phyloP scores from a whole-genome alignment of 495 filamentous ascomycete species.

The Penicillium bialowiezense region DNA sequence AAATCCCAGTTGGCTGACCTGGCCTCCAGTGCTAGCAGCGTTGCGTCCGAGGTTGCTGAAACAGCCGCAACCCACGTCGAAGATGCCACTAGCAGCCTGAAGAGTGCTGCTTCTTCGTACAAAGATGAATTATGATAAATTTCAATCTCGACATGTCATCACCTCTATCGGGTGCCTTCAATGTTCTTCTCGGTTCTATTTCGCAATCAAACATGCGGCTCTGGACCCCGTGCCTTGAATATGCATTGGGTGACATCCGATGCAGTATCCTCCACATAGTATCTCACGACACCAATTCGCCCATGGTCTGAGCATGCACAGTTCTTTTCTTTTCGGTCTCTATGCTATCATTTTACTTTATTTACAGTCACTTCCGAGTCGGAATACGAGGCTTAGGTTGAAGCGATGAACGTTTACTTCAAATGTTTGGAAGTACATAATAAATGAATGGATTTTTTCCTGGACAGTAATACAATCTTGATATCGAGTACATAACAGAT shows the following conservation, averaged over 20 bases:
- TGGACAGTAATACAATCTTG: no score
- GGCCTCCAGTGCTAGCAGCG: conserved; percentile 33
- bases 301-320: conserved; percentile 26
- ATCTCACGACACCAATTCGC: conserved; percentile 30
- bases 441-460: conserved; percentile 7
- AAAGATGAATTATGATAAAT: conserved; percentile 58
- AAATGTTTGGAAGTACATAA: conserved; percentile 25
- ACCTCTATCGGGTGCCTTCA: conserved; percentile 12
- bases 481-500: no score
- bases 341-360: background rate
- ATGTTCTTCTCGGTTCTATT: conserved; percentile 6
- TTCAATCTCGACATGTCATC: background rate
- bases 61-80: conserved; percentile 46
- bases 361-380: background rate
- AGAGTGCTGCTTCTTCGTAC: conserved; percentile 20
- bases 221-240: conserved; percentile 6
- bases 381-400: conserved; percentile 1
- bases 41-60: conserved; percentile 37
- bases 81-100: conserved; percentile 36
- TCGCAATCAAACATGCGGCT: conserved; percentile 6
- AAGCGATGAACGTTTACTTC: conserved; percentile 12
- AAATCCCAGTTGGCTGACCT: conserved; percentile 46
- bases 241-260: conserved; percentile 15
- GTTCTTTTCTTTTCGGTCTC: conserved; percentile 14
- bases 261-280: conserved; percentile 44